Conservation (phyloP, 1,284 basidiomycete genomes). For the Gymnopus androsaceus region DNA sequence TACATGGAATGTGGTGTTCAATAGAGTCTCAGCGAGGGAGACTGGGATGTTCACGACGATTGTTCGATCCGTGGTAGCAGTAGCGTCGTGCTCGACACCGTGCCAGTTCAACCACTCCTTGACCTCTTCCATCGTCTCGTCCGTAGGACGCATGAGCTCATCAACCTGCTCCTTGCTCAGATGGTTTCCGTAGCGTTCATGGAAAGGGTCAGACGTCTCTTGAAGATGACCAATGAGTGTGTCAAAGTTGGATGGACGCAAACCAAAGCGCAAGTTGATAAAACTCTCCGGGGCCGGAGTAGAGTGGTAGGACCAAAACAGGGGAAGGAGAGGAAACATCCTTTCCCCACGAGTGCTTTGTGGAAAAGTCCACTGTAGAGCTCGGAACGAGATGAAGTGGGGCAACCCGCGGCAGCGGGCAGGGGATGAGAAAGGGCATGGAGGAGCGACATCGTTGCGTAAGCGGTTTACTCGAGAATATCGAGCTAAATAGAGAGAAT, state of each 20-base stretch:
- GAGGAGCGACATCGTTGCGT: constrained; percentile 3
- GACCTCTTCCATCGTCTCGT: constrained; percentile 9
- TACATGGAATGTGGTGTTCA: constrained; percentile 13
- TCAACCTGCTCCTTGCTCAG: constrained; percentile 50
- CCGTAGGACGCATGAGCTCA: constrained; percentile 40
- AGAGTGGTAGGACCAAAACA: constrained; percentile 55
- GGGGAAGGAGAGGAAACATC: constrained; percentile 39
- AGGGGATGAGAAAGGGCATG: constrained; percentile 28
- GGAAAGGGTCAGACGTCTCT: constrained; percentile 62
- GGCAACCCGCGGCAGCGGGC: background rate
- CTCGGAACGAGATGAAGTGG: background rate
- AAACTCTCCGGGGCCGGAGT: constrained; percentile 47
- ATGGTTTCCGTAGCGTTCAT: constrained; percentile 49
- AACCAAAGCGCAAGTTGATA: constrained; percentile 54
- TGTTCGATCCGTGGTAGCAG: constrained; percentile 9
- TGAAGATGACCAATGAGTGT: constrained; percentile 53
- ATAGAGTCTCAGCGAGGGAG: constrained; percentile 9
- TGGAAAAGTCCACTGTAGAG: constrained; percentile 41
- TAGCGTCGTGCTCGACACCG: constrained; percentile 2
- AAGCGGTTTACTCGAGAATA: constrained; percentile 20
- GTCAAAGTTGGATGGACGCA: constrained; percentile 55
- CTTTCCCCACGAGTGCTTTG: constrained; percentile 61
- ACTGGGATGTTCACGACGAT: constrained; percentile 11
- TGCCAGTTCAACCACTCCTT: constrained; percentile 15
- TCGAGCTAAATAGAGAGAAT: constrained; percentile 25